phyloP scores from a whole-genome alignment of 2,329 filamentous ascomycete genomes.

The Beauveria pseudobassiana region DNA sequence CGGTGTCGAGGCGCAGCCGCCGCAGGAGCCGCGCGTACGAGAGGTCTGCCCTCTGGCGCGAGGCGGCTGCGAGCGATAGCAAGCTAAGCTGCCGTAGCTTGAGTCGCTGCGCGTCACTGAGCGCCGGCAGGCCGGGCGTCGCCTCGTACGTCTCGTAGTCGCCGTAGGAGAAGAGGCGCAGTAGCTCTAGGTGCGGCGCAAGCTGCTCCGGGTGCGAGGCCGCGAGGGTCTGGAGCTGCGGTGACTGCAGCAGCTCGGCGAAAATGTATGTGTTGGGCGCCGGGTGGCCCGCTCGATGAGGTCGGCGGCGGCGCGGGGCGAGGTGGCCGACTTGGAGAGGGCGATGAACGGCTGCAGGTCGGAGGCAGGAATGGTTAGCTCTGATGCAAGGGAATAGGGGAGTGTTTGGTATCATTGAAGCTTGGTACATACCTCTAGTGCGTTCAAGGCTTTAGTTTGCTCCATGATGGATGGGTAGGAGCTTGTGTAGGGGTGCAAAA shows the following conservation, averaged over 20 bases:
- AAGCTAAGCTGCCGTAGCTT: slow-evolving; percentile 92
- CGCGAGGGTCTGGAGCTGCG: slow-evolving; percentile 66
- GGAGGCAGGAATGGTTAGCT: not conserved
- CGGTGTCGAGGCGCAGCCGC: slow-evolving; percentile 57
- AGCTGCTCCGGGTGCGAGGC: slow-evolving; percentile 49
- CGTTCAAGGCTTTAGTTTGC: slow-evolving; percentile 60
- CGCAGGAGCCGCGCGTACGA: slow-evolving; percentile 63
- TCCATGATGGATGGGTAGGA: slow-evolving; percentile 49
- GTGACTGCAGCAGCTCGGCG: slow-evolving; percentile 78
- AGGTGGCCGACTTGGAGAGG: slow-evolving; percentile 77
- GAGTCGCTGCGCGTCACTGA: slow-evolving; percentile 64
- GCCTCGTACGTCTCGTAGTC: slow-evolving; percentile 68
- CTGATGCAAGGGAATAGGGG: not conserved
- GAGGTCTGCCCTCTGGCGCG: slow-evolving; percentile 41
- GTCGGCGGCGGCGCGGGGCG: slow-evolving; percentile 76
- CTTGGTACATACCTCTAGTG: slow-evolving; percentile 44
- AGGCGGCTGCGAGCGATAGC: slow-evolving; percentile 63
- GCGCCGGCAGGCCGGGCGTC: slow-evolving; percentile 50
- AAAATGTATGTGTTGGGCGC: slow-evolving; percentile 87
- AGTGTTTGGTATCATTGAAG: not conserved
- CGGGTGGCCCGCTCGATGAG: slow-evolving; percentile 82
- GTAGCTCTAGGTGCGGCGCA: slow-evolving; percentile 56
- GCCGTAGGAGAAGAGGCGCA: slow-evolving; percentile 88
- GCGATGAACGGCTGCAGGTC: slow-evolving; percentile 75
- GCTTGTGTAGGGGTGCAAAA: slow-evolving; percentile 9